These are phyloP conservation scores for Cryptosporidium canis DNA, from an alignment of 169 alveolate species.

Conservation along the genomic window DNA sequence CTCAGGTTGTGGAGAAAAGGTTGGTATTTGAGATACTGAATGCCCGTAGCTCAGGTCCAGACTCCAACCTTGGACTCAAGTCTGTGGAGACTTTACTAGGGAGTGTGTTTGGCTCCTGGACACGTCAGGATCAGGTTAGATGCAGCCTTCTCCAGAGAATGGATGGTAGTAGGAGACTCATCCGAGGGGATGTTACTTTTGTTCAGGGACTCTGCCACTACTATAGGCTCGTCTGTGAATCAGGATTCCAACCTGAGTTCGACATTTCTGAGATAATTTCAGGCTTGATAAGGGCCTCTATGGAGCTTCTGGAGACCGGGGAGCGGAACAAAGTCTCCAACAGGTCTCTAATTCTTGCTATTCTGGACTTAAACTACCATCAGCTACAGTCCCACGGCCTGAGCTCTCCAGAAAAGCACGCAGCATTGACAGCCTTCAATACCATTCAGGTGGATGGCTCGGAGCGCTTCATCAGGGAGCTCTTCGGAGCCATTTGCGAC, in stretches of 20 bases:
- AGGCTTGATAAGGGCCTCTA: neutral
- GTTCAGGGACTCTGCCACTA: neutral
- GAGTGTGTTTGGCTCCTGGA: neutral
- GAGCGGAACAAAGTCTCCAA: neutral
- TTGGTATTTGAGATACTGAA: neutral
- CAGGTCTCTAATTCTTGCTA: no score
- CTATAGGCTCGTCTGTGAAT: neutral
- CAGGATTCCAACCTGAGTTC: constrained; percentile 8
- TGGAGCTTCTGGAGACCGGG: neutral
- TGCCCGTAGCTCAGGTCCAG: neutral
- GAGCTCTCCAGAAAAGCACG: neutral
- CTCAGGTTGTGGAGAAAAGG: neutral
- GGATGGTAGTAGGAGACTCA: neutral
- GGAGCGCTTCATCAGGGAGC: neutral
- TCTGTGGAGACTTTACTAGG: neutral
- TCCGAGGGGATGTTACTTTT: neutral
- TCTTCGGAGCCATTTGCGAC: neutral
- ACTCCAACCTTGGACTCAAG: neutral
- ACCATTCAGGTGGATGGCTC: no score
- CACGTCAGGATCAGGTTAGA: neutral
- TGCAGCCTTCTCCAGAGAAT: neutral
- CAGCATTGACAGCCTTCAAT: neutral
- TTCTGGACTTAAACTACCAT: constrained; percentile 4
- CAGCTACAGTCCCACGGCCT: neutral
- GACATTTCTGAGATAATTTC: neutral